Evolutionary conservation across 2,329 filamentous ascomycete species (phyloP), one percentile per base, ranked within the genome.

Genomic region (Juglanconis sp.): DNA sequence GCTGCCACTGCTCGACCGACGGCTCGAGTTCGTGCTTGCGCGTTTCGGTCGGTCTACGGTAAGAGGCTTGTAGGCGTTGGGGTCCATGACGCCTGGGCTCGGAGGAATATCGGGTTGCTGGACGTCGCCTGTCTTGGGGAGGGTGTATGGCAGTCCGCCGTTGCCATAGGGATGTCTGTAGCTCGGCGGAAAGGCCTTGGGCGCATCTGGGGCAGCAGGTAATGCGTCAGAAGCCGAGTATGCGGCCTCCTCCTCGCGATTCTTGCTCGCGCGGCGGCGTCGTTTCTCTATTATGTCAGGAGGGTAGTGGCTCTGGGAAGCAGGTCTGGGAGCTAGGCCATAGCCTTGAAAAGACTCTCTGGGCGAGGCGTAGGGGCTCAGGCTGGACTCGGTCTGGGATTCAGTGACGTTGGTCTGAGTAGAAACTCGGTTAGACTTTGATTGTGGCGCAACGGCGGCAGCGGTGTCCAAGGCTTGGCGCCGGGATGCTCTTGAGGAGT

Each of bases 191-290:
- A 84, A 84, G 8, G 77, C 80, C 67, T 79, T 80, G 57, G 87
- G 84, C 34, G 80, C 82, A 65, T 90, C 87, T 64, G 87, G 84
- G 38, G 82, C 85, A 53, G 78, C 76, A 17, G 84, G 54, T 30
- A 56, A 36, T 49, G 76, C 69, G 5, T 75, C 69, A 52, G 71
- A 65, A 65, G 67, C 63, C 38, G 69, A 61, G 56, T 74, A 69
- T 42, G 77, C 74, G 64, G 73, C 65, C 13, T 73, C 70, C 60
- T 77, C 70, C 47, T 79, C 77, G 61, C 76, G 75, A 62, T 76
- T 74, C 60, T 72, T 75, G 65, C 72, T 77, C 51, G 74, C 72
- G 57, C 77, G 75, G 63, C 76, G 73, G 62, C 74, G 71, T 57
- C 77, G 74, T 67, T 73, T 79, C 61, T 79, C 78, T 47, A 72